Evolutionary conservation across 495 filamentous ascomycete genomes (phyloP).

Genomic region (Penicillium paradoxum): DNA sequence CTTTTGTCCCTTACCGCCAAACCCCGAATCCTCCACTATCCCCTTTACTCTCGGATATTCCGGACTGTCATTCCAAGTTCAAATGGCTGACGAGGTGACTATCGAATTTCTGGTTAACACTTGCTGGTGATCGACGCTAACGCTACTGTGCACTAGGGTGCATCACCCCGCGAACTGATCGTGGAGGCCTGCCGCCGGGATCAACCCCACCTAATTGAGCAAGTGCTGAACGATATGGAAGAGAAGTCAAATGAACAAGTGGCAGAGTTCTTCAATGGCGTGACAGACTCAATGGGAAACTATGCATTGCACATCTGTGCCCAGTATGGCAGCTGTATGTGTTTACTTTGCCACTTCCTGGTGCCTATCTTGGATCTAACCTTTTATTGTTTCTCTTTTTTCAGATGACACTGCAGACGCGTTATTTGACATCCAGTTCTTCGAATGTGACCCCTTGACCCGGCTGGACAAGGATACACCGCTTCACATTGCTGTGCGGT

Average conservation of each 20-base stretch:
- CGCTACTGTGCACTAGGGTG: constrained; percentile 57
- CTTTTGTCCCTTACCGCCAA: not conserved
- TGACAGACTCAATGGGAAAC: constrained; percentile 79
- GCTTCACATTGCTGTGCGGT: constrained; percentile 81
- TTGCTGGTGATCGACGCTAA: constrained; percentile 3
- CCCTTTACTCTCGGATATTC: not conserved
- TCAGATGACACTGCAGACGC: constrained; percentile 84
- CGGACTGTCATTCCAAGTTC: not conserved
- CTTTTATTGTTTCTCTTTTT: too few species aligned
- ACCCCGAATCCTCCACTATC: not conserved
- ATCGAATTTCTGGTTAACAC: not conserved
- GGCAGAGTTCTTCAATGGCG: constrained; percentile 73
- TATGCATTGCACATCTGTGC: constrained; percentile 87
- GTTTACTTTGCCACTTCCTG: not conserved
- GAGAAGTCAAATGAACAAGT: constrained; percentile 49
- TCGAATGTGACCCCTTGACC: constrained; percentile 89
- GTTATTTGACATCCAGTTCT: constrained; percentile 87
- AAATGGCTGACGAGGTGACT: constrained; percentile 44
- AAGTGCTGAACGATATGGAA: constrained; percentile 44
- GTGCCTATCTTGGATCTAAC: not conserved
- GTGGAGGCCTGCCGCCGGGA: constrained; percentile 92
- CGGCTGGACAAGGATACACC: constrained; percentile 82
- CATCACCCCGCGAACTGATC: constrained; percentile 75
- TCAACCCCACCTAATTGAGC: constrained; percentile 75
- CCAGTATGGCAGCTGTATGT: constrained; percentile 76